Evolutionary conservation across 805 yeast species (phyloP).

Genomic region (Dipodascopsis uninucleata): DNA sequence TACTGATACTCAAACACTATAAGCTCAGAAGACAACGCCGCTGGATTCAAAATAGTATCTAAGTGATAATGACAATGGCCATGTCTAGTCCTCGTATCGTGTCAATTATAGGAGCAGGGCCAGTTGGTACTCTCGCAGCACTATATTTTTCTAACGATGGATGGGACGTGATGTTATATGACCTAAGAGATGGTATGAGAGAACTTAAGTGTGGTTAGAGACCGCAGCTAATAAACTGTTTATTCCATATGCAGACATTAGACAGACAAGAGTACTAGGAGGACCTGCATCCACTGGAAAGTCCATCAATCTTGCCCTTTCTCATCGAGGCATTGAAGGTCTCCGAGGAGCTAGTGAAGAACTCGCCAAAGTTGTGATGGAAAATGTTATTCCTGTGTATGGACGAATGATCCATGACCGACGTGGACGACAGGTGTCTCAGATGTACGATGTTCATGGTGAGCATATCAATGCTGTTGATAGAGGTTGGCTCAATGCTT

Average conservation of each 20-base stretch:
- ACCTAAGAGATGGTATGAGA: slow-evolving; percentile 69
- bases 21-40: no score
- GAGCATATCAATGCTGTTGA: slow-evolving; percentile 84
- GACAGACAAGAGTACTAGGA: neutral
- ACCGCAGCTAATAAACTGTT: no score
- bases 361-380: slow-evolving; percentile 54
- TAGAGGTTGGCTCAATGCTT: slow-evolving; percentile 62
- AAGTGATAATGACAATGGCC: no score
- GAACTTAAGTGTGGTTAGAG: no score
- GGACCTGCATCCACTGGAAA: slow-evolving; percentile 22
- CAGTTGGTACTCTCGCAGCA: slow-evolving; percentile 82
- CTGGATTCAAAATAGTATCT: no score
- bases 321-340: slow-evolving; percentile 76
- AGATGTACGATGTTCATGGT: slow-evolving; percentile 74
- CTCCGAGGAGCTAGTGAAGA: slow-evolving; percentile 56
- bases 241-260: slow-evolving; percentile 1
- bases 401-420: slow-evolving; percentile 86
- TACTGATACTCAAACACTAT: no score
- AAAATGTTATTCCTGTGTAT: slow-evolving; percentile 72
- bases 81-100: no score
- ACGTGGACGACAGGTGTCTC: slow-evolving; percentile 61
- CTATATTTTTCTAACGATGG: slow-evolving; percentile 74
- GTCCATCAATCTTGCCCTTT: slow-evolving; percentile 85
- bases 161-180: slow-evolving; percentile 66
- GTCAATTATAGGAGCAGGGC: slow-evolving; percentile 87